Evolutionary conservation across 2,329 filamentous ascomycete genomes (phyloP), one percentile per base, ranked within the genome.

Genomic region (Leptographium flavum): DNA sequence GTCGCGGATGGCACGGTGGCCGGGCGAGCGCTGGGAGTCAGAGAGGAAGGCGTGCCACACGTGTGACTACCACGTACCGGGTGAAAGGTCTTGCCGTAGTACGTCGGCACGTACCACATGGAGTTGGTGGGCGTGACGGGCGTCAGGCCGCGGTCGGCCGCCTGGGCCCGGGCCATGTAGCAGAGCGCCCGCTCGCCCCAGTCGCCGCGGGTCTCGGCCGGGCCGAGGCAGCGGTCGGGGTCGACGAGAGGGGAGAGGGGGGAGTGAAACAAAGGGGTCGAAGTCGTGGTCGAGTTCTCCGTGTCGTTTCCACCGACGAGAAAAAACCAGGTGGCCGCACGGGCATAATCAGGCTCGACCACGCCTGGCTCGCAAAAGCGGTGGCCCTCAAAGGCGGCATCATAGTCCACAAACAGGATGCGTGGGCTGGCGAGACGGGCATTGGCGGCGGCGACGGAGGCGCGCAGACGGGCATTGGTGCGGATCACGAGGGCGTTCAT

Each of bases 261-360:
- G 52, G 50, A 2, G 38, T 65, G 35, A 14, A 35, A 15, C 14
- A 8, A 22, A 9, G 11, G 9, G 14, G 13, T 30, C 23, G 36
- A 15, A 5, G 44, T 31, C 41, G 33, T 39, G 28, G 55, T 56
- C n/a, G n/a, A n/a, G 23, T 44, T 50, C 45, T 55, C 57, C 43
- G 67, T 68, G 43, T 70, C 67, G 4, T 52, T 48, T 3, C 65
- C 67, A 5, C 66, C 67, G 3, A 69, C 65, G 23, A 68, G 60
- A 49, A 70, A 71, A 49, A 71, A 70, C 65, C 65, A 71, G 0
- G 65, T 70, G 21, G 66, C 64, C 19, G 57, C 58, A 27, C 64
- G 58, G 5, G 53, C 50, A 45, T 68, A 68, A 42, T 66, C 67
- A 6, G 68, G 68, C 52, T 71, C 68, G 13, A 51, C 55, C 4